Conservation (phyloP, 345 rosid species). For the Hypericum androsaemum region DNA sequence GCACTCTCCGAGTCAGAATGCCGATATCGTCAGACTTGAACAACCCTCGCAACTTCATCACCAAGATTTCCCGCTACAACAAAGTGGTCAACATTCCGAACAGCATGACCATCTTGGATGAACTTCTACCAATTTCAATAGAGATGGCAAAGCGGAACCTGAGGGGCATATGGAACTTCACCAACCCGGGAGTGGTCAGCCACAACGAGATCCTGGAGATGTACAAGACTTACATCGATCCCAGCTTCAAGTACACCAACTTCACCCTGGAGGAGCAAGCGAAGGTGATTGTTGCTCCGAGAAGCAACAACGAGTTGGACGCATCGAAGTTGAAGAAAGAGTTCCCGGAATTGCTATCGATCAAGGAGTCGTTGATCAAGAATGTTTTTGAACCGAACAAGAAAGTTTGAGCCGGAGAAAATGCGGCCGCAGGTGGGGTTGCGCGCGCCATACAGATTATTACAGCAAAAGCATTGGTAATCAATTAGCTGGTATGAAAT, state of each 20-base stretch:
- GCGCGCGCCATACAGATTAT: no score
- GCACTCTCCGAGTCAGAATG: constrained; percentile 65
- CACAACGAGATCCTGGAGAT: constrained; percentile 70
- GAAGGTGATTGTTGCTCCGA: constrained; percentile 59
- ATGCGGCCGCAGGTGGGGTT: no score
- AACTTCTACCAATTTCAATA: constrained; percentile 59
- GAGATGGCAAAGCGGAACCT: constrained; percentile 74
- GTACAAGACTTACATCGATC: constrained; percentile 62
- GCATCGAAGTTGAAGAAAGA: constrained; percentile 59
- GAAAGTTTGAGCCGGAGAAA: constrained; percentile 22
- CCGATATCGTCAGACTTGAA: constrained; percentile 67
- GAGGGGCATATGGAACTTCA: constrained; percentile 72
- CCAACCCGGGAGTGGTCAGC: constrained; percentile 70
- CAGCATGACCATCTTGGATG: constrained; percentile 71
- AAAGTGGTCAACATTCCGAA: constrained; percentile 78
- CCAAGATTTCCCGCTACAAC: constrained; percentile 57
- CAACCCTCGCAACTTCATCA: constrained; percentile 67
- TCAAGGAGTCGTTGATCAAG: constrained; percentile 60
- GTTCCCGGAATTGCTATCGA: constrained; percentile 56
- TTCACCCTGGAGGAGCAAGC: constrained; percentile 63
- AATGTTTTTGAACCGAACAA: constrained; percentile 69
- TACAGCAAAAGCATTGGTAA: no score
- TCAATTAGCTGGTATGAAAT: no score
- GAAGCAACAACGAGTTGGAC: constrained; percentile 78
- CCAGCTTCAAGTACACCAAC: constrained; percentile 48